phyloP scores from a whole-genome alignment of 2,329 filamentous ascomycete species.

The Endocalyx cinctus region DNA sequence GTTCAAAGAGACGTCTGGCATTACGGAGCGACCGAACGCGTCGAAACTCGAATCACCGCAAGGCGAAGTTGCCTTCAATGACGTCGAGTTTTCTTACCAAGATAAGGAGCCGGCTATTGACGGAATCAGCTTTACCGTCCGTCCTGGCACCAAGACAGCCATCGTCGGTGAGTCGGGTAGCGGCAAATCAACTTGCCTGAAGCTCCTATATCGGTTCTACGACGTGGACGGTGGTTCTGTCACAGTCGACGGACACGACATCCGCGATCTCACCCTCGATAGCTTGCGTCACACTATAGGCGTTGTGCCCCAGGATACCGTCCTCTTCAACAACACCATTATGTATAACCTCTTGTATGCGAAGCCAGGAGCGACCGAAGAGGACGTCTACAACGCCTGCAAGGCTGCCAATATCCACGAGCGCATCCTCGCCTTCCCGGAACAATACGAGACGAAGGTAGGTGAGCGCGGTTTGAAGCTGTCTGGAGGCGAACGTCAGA shows the following conservation, averaged over 20 bases:
- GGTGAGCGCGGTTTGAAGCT: slow-evolving; percentile 30
- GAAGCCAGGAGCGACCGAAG: slow-evolving; percentile 47
- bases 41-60: slow-evolving; percentile 22
- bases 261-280: slow-evolving; percentile 37
- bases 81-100: slow-evolving; percentile 41
- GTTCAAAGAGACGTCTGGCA: slow-evolving; percentile 40
- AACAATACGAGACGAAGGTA: slow-evolving; percentile 32
- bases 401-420: slow-evolving; percentile 54
- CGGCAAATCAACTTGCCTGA: slow-evolving; percentile 54
- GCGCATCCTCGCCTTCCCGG: slow-evolving; percentile 49
- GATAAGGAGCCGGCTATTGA: slow-evolving; percentile 33
- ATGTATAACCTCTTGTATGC: slow-evolving; percentile 58
- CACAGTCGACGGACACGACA: slow-evolving; percentile 51
- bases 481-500: slow-evolving; percentile 58
- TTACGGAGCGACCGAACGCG: slow-evolving; percentile 38
- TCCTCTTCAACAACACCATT: slow-evolving; percentile 54
- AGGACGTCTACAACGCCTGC: slow-evolving; percentile 51
- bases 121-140: slow-evolving; percentile 36
- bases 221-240: slow-evolving; percentile 50
- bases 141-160: slow-evolving; percentile 41
- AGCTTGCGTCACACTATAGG: slow-evolving; percentile 51
- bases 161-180: slow-evolving; percentile 42
- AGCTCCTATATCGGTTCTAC: slow-evolving; percentile 56
- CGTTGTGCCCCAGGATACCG: slow-evolving; percentile 51
- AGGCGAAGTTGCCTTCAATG: slow-evolving; percentile 37